Evolutionary conservation across 73 alveolate genomes (phyloP), one percentile per base, ranked within the genome.

Genomic region (Tetrahymena elliotti): DNA sequence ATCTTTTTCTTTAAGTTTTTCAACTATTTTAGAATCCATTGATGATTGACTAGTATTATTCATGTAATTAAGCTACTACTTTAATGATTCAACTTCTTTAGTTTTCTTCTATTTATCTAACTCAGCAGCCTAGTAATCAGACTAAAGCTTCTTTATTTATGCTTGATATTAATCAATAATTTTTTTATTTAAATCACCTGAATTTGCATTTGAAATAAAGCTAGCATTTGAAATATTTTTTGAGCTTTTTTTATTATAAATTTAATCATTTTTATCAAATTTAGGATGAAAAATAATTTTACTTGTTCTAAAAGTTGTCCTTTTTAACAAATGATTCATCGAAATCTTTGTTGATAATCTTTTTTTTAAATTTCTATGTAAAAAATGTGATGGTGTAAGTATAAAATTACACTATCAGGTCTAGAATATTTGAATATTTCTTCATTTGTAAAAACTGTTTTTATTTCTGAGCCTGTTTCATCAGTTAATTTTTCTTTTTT

Each of bases 381-480:
- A 38, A 40, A 20, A 40, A 88, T 38, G 27, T 13, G 31, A 18
- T 27, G 1, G 2, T 18, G 7, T 9, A 37, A 88, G 31, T 40
- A 33, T 18, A 93, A 35, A 38, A 41, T 22, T 84, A 88, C 96
- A 88, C 95, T 84, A 35, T 94, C 96, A 22, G 96, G 96, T 94
- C 96, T 94, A 1, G 96, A 94, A 47, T 84, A 94, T 52, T 53
- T 53, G 37, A 84, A 94, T 35, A 94, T 94, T 88, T 94, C 40
- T 10, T 94, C 96, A 33, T 84, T 88, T 11, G 96, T 94, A 88
- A 94, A 94, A 6, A 83, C 95, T 12, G 93, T 38, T 35, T 94
- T 94, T 5, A 93, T 94, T 84, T 94, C 96, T 35, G 84, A 52
- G 31, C 82, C 47, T 35, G 93, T 35, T 35, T 92, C 84, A n/a